Base-by-base conservation (phyloP, 768 basidiomycete species). In the Omphalotus guepiniiformis region DNA sequence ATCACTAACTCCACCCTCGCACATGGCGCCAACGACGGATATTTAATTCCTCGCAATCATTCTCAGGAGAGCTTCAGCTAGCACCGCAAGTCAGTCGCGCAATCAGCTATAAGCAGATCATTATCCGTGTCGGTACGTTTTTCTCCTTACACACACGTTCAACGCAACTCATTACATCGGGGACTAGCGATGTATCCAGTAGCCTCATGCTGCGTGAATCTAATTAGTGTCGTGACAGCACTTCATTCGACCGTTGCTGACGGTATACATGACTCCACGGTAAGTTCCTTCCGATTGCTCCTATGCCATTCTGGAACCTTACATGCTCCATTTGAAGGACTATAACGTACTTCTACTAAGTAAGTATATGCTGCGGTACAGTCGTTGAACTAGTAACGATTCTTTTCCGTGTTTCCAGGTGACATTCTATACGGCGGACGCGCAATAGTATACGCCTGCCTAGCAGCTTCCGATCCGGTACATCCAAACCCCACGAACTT, bases 401-500 rank as follows among this genome's bases (percentile, higher is more conserved):
- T 25, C 26, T 1, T 25, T 37, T 7, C 13, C 12, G 2, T 22
- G 13, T 13, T n/a, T 26, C 13, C 29, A 56, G 52, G 55, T 28
- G 55, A 56, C 36, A 53, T 56, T 16, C 30, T 56, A 6, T 56
- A 56, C 26, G 55, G 55, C 15, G 55, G 55, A 4, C 52, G 55
- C 18, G 47, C 55, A 22, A 41, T 56, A 18, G 35, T 53, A 1
- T 56, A 56, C 22, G 55, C 55, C 0, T 29, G 48, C 12, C 47
- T 56, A 6, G 55, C 50, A 13, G 52, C 52, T 15, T 47, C 55
- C 22, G 55, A 56, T 47, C 55, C 55, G 23, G 55, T 56, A 30
- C 29, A 52, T 41, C 26, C 19, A 27, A 27, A 47, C 12, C 22
- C 12, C 37, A 28, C 21, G 12, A 5, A n/a, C 21, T 16, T 3